Conservation (phyloP, 345 rosid species). For the Citrus sp. region DNA sequence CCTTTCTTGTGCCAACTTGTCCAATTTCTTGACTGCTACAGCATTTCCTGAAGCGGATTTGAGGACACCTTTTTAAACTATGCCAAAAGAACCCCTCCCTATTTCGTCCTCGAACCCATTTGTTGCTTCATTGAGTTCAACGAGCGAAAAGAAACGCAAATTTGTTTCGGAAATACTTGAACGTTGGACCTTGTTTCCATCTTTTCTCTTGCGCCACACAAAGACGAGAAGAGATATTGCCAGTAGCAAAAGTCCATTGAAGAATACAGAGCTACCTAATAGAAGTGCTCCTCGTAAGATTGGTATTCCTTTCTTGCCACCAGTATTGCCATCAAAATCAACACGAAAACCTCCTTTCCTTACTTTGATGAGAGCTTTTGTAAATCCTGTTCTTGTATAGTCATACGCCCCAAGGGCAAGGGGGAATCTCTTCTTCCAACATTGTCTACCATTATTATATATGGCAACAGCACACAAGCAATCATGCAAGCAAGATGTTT, state of each 20-base stretch:
- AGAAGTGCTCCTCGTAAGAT: constrained; percentile 12
- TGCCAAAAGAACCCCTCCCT: constrained; percentile 34
- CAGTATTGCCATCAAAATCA: background rate
- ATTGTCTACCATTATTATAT: background rate
- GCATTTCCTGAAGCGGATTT: constrained; percentile 2
- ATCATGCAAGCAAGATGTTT: constrained; percentile 16
- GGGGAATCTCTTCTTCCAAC: constrained; percentile 29
- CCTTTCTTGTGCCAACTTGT: constrained; percentile 14
- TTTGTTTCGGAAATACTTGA: constrained; percentile 5
- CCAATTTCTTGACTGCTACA: constrained; percentile 27
- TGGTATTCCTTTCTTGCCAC: background rate
- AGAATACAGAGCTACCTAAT: constrained; percentile 15
- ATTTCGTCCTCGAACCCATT: constrained; percentile 27
- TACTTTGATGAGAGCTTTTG: constrained; percentile 16
- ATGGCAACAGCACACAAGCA: constrained; percentile 23
- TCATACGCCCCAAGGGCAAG: constrained; percentile 10
- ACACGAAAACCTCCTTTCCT: constrained; percentile 1
- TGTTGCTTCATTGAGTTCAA: constrained; percentile 23
- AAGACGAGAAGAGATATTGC: background rate
- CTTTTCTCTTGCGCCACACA: background rate
- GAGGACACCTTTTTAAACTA: constrained; percentile 30
- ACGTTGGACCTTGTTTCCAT: background rate
- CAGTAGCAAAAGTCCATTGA: constrained; percentile 4
- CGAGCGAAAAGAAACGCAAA: constrained; percentile 19
- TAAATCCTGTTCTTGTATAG: background rate